phyloP scores from a whole-genome alignment of 345 rosid species.

The Lepidium aucheri region DNA sequence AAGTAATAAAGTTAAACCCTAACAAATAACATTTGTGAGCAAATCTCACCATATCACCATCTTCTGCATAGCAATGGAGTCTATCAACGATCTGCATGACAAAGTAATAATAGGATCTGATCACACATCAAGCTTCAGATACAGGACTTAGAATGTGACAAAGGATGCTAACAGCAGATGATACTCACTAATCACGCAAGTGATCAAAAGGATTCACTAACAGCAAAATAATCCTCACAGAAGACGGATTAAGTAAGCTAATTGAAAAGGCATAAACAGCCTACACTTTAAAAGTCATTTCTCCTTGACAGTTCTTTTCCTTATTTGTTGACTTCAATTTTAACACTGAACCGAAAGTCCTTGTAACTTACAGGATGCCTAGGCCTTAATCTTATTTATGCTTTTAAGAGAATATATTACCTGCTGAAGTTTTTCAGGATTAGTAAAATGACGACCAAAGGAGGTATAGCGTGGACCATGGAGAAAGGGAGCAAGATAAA shows the following conservation, averaged over 20 bases:
- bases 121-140: constrained; percentile 9
- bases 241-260: neutral
- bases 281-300: neutral
- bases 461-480: constrained; percentile 80
- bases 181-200: neutral
- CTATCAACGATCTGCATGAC: constrained; percentile 70
- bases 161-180: neutral
- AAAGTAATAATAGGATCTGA: neutral
- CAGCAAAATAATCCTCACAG: constrained; percentile 3
- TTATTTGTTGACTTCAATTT: neutral
- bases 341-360: neutral
- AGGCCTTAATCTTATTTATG: neutral
- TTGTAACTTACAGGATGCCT: neutral
- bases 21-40: constrained; percentile 1
- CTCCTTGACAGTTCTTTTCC: constrained; percentile 1
- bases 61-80: constrained; percentile 74
- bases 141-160: neutral
- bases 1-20: neutral
- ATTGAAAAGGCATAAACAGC: neutral
- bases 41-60: constrained; percentile 75
- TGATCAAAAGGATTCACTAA: constrained; percentile 5
- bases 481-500: constrained; percentile 80
- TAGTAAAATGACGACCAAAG: constrained; percentile 95
- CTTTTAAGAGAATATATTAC: constrained; percentile 29
- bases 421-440: constrained; percentile 70